Base-by-base conservation (phyloP, 2,329 filamentous ascomycete genomes). In the Apiospora marii region DNA sequence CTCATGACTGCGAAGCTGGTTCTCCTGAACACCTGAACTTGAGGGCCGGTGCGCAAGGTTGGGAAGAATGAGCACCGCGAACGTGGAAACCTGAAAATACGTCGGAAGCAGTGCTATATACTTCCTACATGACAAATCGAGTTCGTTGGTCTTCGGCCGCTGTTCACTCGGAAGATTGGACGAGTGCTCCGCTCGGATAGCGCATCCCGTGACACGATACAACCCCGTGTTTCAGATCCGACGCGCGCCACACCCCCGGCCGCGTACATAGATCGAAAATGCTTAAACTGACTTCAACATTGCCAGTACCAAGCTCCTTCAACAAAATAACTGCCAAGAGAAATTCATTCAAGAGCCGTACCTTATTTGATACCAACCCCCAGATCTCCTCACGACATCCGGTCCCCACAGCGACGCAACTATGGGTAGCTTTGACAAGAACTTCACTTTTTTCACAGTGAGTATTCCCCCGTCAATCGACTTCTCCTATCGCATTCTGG, bases 361-460 rank as follows among this genome's bases (percentile, higher is more conserved):
- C 4, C 0, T 10, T 27, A 14, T 27, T 41, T 41, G 7, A 41
- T 7, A 41, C 37, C 49, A 49, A 4, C 27, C 7, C 30, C 30
- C 12, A 1, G 34, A 61, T 10, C 7, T 27, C 14, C 19, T 16
- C 30, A 3, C 27, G 16, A 4, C 49, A 27, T 12, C 16, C 27
- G 8, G 16, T 22, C 30, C 19, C 53, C 41, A 68, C 19, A 3
- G 24, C n/a, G 16, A 48, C 43, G 7, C 41, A 34, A 48, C 19
- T 10, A 72, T 72, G 71, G 44, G 46, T 30, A 12, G 64, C n/a
- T 69, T 69, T 14, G 64, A 71, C 30, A 49, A 70, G n/a, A 71
- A 73, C 67, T 73, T 73, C n/a, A 67, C 69, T 1, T 71, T 73
- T 44, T 73, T 73, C 64, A 71, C 72, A 22, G 72, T 71, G 37